Conservation (phyloP, 768 basidiomycete genomes). For the Rhodosporidiobolus odoratus region DNA sequence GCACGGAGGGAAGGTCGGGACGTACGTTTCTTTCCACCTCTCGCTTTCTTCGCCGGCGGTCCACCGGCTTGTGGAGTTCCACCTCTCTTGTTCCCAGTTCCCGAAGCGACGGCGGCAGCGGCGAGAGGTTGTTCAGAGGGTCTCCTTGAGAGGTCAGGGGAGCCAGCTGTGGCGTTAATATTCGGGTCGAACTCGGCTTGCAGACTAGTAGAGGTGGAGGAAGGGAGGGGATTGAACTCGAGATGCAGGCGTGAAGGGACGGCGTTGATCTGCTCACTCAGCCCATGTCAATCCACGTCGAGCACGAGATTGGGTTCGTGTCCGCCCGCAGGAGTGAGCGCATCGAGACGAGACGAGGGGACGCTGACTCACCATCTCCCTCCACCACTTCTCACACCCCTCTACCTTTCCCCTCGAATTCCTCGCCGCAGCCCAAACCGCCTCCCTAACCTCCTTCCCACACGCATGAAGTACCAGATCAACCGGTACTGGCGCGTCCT, state of each 20-base stretch:
- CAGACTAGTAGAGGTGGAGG: neutral
- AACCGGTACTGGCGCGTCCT: conserved; percentile 22
- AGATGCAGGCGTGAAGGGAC: conserved; percentile 18
- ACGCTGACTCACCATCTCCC: conserved; percentile 17
- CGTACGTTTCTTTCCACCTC: conserved; percentile 1
- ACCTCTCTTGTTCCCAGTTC: neutral
- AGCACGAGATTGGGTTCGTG: neutral
- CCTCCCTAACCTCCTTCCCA: neutral
- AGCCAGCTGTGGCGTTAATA: neutral
- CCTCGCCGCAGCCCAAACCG: conserved; percentile 18
- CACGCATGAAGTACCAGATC: conserved; percentile 24
- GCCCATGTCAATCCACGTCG: fast-evolving
- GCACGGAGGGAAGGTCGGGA: neutral
- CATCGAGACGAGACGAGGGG: neutral
- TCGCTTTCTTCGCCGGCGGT: neutral
- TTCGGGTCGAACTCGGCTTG: neutral
- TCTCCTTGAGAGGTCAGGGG: neutral
- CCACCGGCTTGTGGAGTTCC: neutral
- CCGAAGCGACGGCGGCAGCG: too few relatives aligned
- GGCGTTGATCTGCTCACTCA: conserved; percentile 1
- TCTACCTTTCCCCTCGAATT: conserved; percentile 7
- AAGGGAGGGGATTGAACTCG: conserved; percentile 16
- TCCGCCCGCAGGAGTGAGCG: neutral
- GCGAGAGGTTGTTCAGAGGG: neutral
- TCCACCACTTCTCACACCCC: conserved; percentile 22